Base-by-base conservation (phyloP, 208 protist species). In the Spongospora subterranea region DNA sequence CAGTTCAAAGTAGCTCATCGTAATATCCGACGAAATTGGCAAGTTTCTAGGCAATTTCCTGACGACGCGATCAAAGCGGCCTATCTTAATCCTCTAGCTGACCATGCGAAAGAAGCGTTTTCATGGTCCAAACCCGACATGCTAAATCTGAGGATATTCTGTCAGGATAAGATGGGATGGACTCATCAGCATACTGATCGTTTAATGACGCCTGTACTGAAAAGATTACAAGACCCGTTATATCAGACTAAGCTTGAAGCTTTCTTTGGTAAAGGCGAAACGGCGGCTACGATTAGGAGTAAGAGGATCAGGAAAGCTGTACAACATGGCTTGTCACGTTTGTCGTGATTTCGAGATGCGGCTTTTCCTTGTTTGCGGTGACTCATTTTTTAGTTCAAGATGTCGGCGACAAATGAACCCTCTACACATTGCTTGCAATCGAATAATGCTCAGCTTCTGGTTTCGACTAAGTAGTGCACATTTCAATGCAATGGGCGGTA, bases 1-100 rank as follows among this genome's bases (percentile, higher is more conserved):
- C 38, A n/a, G 54, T 93, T 89, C 88, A 91, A 93, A 45, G 24
- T 45, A 24, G 17, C 38, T 0, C 91, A 93, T 89, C 54, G 65
- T 0, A 91, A 89, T 6, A 24, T 89, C 41, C 54, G 89, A 29
- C 60, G 77, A 20, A 39, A 89, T 0, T 93, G 91, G 91, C 45
- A 88, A 24, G 39, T 93, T 6, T 40, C 91, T 0, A 45, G 89
- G 39, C 17, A 88, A 45, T 93, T 93, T 50, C 91, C 91, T 11
- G 29, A 11, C 20, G 46, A 0, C n/a, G 20, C 0, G 39, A 88
- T 93, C n/a, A 6, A 1, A n/a, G 43, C 13, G 0, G 65, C 91
- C 24, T 93, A 93, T 88, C 39, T 76, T 0, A 6, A 64, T 0
- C 91, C 91, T 0, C 24, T 45, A 13, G 64, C 88, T 39, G 91